phyloP scores from a whole-genome alignment of 768 basidiomycete species.

The Tulasnella sp. region DNA sequence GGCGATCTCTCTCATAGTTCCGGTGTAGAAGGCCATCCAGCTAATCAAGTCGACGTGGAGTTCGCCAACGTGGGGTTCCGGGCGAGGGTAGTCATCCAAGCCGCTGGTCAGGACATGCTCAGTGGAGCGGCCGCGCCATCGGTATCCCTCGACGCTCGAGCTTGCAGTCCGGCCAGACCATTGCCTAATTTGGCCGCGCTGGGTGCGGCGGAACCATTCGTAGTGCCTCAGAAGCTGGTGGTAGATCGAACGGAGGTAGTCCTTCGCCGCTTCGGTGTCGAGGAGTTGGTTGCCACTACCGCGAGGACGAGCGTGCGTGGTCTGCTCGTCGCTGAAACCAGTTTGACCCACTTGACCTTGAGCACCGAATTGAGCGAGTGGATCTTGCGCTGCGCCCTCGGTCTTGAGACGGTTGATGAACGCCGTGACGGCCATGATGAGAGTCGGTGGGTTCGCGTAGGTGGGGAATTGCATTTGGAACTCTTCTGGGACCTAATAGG shows the following conservation, averaged over 20 bases:
- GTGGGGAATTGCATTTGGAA: conserved; percentile 92
- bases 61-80: conserved; percentile 84
- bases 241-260: conserved; percentile 79
- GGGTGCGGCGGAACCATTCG: conserved; percentile 93
- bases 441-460: conserved; percentile 92
- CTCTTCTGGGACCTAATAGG: conserved; percentile 68
- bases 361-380: conserved; percentile 63
- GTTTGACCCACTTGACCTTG: conserved; percentile 48
- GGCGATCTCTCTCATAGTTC: conserved; percentile 89
- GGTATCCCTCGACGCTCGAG: conserved; percentile 87
- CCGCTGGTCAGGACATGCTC: conserved; percentile 89
- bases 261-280: conserved; percentile 57
- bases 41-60: conserved; percentile 89
- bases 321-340: conserved; percentile 41
- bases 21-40: conserved; percentile 95
- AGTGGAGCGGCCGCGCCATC: conserved; percentile 88
- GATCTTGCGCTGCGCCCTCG: conserved; percentile 44
- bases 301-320: conserved; percentile 20
- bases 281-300: conserved; percentile 39
- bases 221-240: conserved; percentile 82
- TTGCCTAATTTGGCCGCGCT: conserved; percentile 89
- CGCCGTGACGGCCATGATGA: conserved; percentile 88
- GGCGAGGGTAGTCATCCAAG: conserved; percentile 95
- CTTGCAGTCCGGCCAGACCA: conserved; percentile 70
- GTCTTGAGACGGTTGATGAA: conserved; percentile 72